A percentile compares a stretch with the other conserved stretches of the same genome.
phyloP scores from a whole-genome alignment of 2,329 filamentous ascomycete genomes.

The Penicillium sp. region DNA sequence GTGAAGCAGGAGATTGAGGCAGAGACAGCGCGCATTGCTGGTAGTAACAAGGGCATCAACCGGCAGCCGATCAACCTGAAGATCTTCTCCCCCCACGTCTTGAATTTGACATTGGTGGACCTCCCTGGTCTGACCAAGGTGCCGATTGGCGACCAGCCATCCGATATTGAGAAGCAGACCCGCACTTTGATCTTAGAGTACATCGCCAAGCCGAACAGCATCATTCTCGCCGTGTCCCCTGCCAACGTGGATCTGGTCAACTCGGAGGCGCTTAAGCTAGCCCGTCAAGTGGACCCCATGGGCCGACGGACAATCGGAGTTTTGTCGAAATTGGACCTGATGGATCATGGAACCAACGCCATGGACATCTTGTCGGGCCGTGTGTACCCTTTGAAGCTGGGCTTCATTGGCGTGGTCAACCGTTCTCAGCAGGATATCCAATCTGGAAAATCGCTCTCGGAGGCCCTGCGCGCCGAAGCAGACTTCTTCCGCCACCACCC shows the following conservation, averaged over 20 bases:
- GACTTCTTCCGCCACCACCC: conserved; percentile 98
- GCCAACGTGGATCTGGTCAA: conserved; percentile 99
- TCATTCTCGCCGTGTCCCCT: conserved; percentile 92
- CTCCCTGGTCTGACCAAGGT: conserved; percentile 96
- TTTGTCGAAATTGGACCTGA: conserved; percentile 93
- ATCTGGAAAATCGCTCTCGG: conserved; percentile 89
- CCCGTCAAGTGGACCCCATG: conserved; percentile 92
- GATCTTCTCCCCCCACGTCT: conserved; percentile 94
- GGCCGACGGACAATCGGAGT: conserved; percentile 95
- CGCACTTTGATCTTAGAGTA: conserved; percentile 96
- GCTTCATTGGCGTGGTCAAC: conserved; percentile 98
- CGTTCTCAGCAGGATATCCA: conserved; percentile 98
- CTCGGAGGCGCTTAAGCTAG: conserved; percentile 94
- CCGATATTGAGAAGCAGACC: conserved; percentile 98
- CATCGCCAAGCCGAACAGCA: conserved; percentile 98
- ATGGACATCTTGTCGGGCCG: conserved; percentile 96
- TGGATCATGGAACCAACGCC: conserved; percentile 98
- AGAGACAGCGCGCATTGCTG: conserved; percentile 91
- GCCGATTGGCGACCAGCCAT: conserved; percentile 94
- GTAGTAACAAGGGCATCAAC: conserved; percentile 98
- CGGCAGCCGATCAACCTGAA: conserved; percentile 97
- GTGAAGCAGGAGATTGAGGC: conserved; percentile 97
- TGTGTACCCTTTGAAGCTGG: conserved; percentile 94
- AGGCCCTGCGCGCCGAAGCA: conserved; percentile 83
- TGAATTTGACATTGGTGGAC: conserved; percentile 95